Evolutionary conservation across 2,329 filamentous ascomycete genomes (phyloP).

Genomic region (Trichocomaceae sp.): DNA sequence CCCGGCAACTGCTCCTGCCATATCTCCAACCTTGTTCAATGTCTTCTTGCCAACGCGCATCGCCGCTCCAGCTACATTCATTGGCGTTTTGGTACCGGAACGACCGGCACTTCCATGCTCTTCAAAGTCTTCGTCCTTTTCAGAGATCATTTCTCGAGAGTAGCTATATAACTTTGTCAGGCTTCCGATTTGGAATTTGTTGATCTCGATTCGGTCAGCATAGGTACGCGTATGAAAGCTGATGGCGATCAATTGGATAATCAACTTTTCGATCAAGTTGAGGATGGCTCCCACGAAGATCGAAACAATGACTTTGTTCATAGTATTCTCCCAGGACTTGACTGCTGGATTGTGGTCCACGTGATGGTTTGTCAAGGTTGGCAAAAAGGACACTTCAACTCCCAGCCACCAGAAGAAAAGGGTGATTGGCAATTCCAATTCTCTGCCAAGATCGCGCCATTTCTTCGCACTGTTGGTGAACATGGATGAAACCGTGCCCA

Average conservation of each 20-base stretch:
- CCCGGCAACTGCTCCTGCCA: slow-evolving; percentile 78
- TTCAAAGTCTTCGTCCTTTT: slow-evolving; percentile 71
- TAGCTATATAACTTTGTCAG: slow-evolving; percentile 59
- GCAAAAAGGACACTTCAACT: slow-evolving; percentile 76
- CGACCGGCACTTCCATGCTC: slow-evolving; percentile 36
- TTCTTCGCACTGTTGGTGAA: slow-evolving; percentile 87
- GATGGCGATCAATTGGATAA: slow-evolving; percentile 90
- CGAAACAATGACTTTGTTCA: slow-evolving; percentile 80
- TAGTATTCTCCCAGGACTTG: slow-evolving; percentile 63
- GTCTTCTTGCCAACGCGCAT: slow-evolving; percentile 69
- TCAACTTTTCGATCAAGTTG: slow-evolving; percentile 85
- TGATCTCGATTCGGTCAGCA: slow-evolving; percentile 79
- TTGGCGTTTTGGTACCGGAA: slow-evolving; percentile 66
- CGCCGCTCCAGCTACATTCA: slow-evolving; percentile 61
- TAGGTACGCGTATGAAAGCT: slow-evolving; percentile 91
- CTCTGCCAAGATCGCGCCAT: slow-evolving; percentile 81
- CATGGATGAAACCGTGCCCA: slow-evolving; percentile 61
- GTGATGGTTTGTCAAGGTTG: slow-evolving; percentile 66
- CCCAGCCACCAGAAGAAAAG: slow-evolving; percentile 90
- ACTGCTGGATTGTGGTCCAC: slow-evolving; percentile 47
- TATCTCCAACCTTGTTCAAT: slow-evolving; percentile 72
- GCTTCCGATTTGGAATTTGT: slow-evolving; percentile 78
- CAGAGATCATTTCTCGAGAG: slow-evolving; percentile 57
- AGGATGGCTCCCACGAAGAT: slow-evolving; percentile 73
- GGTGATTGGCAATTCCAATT: slow-evolving; percentile 76